Evolutionary conservation across 2,329 filamentous ascomycete genomes (phyloP), one percentile per base, ranked within the genome.

Genomic region (Aspergillus latus): DNA sequence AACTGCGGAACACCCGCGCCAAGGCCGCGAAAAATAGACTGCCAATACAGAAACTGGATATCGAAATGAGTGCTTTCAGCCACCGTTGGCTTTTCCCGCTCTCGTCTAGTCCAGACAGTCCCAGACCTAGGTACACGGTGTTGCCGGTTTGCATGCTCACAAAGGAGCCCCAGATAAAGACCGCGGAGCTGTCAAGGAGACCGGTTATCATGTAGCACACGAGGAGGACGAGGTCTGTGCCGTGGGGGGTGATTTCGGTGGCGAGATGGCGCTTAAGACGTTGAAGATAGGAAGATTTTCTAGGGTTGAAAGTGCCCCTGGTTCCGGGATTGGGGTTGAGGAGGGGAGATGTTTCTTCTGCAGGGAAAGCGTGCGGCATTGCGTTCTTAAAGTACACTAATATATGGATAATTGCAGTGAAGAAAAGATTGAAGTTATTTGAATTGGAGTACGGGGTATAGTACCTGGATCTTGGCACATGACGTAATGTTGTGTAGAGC

Each of bases 81-180:
- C 86, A 90, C 49, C 87, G 81, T 10, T 52, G 50, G 11, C 11
- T 37, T 75, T 75, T 2, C 66, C 70, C 1, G 84, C 49, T 45
- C 1, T 44, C 81, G 0, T 83, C 82, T 7, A 84, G 80, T 2
- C 68, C 69, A 10, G 65, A 58, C n/a, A 92, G 76, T 2, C 89
- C 89, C 2, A 92, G 81, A 6, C 88, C 89, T 11, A 92, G 78
- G 69, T 91, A 93, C 47, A 93, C 84, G 4, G 89, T 92, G 72
- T 93, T 93, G 84, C 88, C 88, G 32, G 89, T 92, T 68, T 92
- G 89, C 89, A 92, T 92, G 65, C 86, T 89, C 40, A 91, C 88
- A 64, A 93, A 93, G 2, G 87, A 87, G 10, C 88, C 88, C 86
- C 88, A 92, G 42, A 88, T 88, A 56, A 86, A 87, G 46, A 89